Evolutionary conservation across 352 stramenopile species (phyloP), one percentile per base, ranked within the genome.

Genomic region (Phytophthora cactorum): DNA sequence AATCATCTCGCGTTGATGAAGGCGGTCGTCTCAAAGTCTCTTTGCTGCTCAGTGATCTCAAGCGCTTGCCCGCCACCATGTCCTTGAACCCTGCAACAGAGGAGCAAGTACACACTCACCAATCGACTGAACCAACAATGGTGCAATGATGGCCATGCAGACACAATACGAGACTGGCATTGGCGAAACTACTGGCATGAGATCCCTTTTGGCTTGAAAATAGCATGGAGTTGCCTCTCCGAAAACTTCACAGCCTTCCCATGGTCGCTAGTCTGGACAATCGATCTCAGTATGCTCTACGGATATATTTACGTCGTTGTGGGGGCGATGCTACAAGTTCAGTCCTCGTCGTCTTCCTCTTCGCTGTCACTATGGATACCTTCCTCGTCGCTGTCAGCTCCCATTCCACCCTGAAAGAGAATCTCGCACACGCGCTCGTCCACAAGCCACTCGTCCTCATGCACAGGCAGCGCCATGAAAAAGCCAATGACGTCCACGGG

Each of bases 401-500:
- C 82, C 43, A 68, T 74, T 5, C 65, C 70, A 3, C 70, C 55
- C 57, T 72, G 77, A 61, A 93, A 93, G 4, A 93, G 72, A 44
- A 91, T 91, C 67, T 90, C 75, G 25, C 82, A 90, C 55, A 94
- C 76, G 49, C 86, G 86, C 31, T 94, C 84, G 66, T 94, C 86
- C 11, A 94, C 57, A 17, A 82, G 76, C 86, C 86, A 94, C 63
- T 94, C 86, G 58, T 92, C 86, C 55, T 94, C 86, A 49, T 81
- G 77, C 36, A 89, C 71, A 10, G 86, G 86, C 51, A 91, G 56
- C 52, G 82, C 82, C 38, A 91, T 61, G 61, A 92, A 90, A 56
- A 92, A 94, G 25, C 79, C 74, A 11, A 91, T 71, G 52, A 87
- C 72, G 45, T 92, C 81, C 1, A 85, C 74, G 1, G 79, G 75